Conservation (phyloP, 768 basidiomycete species). For the Amanita pseudoporphyria region DNA sequence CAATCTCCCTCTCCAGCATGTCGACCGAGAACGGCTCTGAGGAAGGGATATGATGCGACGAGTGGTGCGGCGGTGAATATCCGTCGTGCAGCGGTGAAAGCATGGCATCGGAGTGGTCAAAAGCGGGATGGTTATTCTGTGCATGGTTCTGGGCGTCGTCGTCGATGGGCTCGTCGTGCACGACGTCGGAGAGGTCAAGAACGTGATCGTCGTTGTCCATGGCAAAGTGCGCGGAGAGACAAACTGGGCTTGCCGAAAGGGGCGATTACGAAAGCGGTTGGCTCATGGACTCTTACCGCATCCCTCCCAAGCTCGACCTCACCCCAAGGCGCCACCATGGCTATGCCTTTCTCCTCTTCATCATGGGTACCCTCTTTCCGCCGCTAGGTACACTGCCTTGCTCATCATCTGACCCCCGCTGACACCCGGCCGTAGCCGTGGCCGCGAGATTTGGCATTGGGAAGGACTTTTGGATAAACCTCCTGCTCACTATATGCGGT, state of each 20-base stretch:
- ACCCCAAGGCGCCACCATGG: conserved; percentile 73
- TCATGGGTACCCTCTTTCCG: conserved; percentile 84
- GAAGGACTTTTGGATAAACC: conserved; percentile 84
- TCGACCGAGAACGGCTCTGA: conserved; percentile 54
- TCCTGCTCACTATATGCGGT: conserved; percentile 80
- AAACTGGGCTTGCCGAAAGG: conserved; percentile 4
- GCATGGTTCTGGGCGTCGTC: conserved; percentile 32
- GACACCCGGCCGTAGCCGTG: conserved; percentile 49
- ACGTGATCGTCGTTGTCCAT: conserved; percentile 55
- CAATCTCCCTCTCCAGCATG: conserved; percentile 71
- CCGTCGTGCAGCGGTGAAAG: conserved; percentile 28
- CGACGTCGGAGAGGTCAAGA: conserved; percentile 75
- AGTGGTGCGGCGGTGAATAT: conserved; percentile 26
- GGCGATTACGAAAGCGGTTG: conserved; percentile 3
- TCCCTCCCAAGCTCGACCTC: conserved; percentile 44
- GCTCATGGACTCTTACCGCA: conserved; percentile 23
- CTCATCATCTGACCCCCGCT: conserved; percentile 1
- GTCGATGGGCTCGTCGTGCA: conserved; percentile 68
- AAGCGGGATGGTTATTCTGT: conserved; percentile 22
- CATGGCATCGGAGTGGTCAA: conserved; percentile 26
- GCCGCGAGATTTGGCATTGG: conserved; percentile 91
- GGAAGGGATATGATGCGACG: conserved; percentile 25
- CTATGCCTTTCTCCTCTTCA: conserved; percentile 71
- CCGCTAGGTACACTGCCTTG: conserved; percentile 58
- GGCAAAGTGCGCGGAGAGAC: conserved; percentile 4